Evolutionary conservation across 2,329 filamentous ascomycete species (phyloP).

Genomic region (Ceratocystis huliohia): DNA sequence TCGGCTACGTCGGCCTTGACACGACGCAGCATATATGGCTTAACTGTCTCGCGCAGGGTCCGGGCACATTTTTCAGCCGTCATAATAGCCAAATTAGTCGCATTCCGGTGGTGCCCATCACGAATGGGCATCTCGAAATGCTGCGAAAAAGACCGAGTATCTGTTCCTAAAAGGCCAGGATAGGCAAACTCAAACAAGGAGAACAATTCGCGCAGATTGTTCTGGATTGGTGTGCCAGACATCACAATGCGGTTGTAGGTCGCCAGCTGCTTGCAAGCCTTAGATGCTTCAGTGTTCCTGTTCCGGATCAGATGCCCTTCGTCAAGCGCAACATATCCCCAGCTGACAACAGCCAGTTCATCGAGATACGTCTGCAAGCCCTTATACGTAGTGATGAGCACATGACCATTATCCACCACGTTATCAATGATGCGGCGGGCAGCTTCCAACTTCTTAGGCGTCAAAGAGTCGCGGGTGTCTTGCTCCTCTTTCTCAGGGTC

Average conservation of each 20-base stretch:
- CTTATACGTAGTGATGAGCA: conserved; percentile 89
- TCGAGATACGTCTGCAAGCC: conserved; percentile 88
- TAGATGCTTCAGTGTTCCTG: conserved; percentile 85
- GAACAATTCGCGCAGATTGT: conserved; percentile 90
- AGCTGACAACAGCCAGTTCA: conserved; percentile 67
- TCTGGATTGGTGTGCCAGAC: conserved; percentile 95
- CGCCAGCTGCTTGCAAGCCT: conserved; percentile 85
- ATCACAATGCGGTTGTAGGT: conserved; percentile 86
- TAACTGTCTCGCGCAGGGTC: conserved; percentile 84
- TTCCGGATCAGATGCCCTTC: conserved; percentile 98
- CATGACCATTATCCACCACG: conserved; percentile 73
- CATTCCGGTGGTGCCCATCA: conserved; percentile 87
- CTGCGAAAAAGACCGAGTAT: conserved; percentile 74
- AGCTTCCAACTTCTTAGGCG: conserved; percentile 44
- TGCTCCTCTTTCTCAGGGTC: conserved; percentile 55
- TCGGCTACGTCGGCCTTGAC: conserved; percentile 89
- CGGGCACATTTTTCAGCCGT: conserved; percentile 90
- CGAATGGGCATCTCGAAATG: conserved; percentile 92
- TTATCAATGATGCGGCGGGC: conserved; percentile 71
- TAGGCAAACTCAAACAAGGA: conserved; percentile 96
- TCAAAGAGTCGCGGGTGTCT: conserved; percentile 36
- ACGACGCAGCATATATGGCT: conserved; percentile 80
- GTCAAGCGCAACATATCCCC: conserved; percentile 88
- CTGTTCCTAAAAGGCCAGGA: conserved; percentile 82
- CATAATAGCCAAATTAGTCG: conserved; percentile 85